Base-by-base conservation (phyloP, 306 rosid species). In the Trichosanthes cucumerina region DNA sequence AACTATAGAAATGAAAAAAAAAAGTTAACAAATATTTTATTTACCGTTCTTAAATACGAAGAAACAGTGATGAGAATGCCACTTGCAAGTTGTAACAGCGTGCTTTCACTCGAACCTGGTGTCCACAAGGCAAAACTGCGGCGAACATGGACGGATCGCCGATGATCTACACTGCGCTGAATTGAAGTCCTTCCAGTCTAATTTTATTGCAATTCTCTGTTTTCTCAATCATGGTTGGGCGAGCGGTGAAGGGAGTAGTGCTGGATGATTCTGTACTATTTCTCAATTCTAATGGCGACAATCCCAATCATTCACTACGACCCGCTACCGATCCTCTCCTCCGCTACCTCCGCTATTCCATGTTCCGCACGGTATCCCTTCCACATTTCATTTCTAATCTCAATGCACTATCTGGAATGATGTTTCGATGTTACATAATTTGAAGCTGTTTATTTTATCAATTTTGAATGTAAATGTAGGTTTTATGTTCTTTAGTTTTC, bases 211-310 rank as follows among this genome's bases (percentile, higher is more conserved):
- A 23, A 69, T 41, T 41, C 11, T 65, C 34, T 43, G 0, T 10
- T 83, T 53, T 66, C 33, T 15, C 54, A 76, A 69, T 59, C 65
- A 77, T 69, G 85, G 75, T 14, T 41, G 75, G 19, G 36, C 75
- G 24, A 69, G 64, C 56, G 77, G 82, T 66, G 64, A 57, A 11
- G 78, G 91, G 90, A 63, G 93, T 93, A 73, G 81, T 92, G 59
- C 77, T 94, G 82, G 93, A 94, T 81, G 93, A 84, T 52, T 89
- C 95, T 36, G 85, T 78, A 49, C 57, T 94, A 15, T 81, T 54
- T 6, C 15, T 69, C 75, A 23, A 43, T 69, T 69, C 75, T 43
- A 23, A 23, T 21, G 75, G n/a, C 28, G 73, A 80, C 44, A 21
- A 81, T 58, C 80, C 79, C 76, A 84, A 52, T 39, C 50, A 18